These are phyloP conservation scores for Claviceps lovelessii DNA, from an alignment of 2,329 filamentous ascomycete species.

Conservation along the genomic window DNA sequence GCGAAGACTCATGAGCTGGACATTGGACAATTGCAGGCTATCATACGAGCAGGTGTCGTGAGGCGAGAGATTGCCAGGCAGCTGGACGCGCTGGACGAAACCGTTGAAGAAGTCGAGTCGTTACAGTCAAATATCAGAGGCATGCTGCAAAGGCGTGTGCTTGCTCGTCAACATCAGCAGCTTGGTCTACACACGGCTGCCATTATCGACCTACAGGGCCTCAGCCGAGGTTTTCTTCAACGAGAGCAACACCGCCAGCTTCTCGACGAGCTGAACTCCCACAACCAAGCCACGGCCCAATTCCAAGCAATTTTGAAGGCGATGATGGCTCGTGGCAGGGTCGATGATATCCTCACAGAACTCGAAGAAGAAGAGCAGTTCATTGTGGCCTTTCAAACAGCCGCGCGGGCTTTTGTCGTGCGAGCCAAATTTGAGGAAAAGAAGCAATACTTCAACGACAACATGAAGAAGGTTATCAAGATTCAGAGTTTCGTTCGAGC, in stretches of 20 bases:
- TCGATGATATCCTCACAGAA: conserved; percentile 60
- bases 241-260: conserved; percentile 47
- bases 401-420: conserved; percentile 58
- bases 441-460: conserved; percentile 77
- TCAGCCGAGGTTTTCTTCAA: conserved; percentile 49
- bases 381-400: conserved; percentile 60
- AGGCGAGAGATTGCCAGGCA: conserved; percentile 34
- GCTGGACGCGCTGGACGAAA: conserved; percentile 32
- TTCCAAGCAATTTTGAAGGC: conserved; percentile 68
- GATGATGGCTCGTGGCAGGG: conserved; percentile 59
- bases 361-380: conserved; percentile 73
- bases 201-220: conserved; percentile 51
- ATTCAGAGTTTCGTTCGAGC: conserved; percentile 93
- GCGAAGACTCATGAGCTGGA: conserved; percentile 28
- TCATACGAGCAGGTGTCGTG: conserved; percentile 40
- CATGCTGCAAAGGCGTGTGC: conserved; percentile 40
- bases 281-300: conserved; percentile 50
- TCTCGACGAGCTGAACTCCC: conserved; percentile 54
- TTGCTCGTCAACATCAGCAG: conserved; percentile 34
- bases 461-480: conserved; percentile 98
- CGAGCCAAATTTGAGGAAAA: conserved; percentile 69
- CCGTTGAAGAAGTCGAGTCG: conserved; percentile 31
- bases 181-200: conserved; percentile 43
- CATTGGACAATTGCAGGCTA: conserved; percentile 35
- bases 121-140: conserved; percentile 48